These are phyloP conservation scores for Piloderma croceum DNA, from an alignment of 768 basidiomycete species.

Conservation along the genomic window DNA sequence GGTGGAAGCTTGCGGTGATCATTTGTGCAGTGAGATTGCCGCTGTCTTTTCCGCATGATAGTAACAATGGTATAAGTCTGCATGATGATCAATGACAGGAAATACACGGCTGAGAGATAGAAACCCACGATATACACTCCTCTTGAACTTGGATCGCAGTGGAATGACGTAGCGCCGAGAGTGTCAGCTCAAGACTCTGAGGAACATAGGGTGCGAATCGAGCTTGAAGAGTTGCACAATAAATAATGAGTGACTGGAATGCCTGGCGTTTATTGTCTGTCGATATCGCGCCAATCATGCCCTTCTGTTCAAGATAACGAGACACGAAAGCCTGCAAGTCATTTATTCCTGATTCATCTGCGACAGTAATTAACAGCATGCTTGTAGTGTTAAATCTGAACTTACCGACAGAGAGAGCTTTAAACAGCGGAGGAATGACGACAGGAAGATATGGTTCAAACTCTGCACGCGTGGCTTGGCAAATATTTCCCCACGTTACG, in stretches of 20 bases:
- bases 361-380: constrained; percentile 1
- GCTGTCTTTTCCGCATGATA: constrained; percentile 62
- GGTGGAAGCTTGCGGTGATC: constrained; percentile 61
- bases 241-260: constrained; percentile 80
- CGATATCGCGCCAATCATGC: constrained; percentile 72
- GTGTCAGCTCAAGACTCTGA: constrained; percentile 64
- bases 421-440: constrained; percentile 76
- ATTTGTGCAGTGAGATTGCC: constrained; percentile 61
- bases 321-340: constrained; percentile 74
- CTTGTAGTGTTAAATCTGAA: constrained; percentile 1
- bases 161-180: constrained; percentile 68
- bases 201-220: constrained; percentile 69
- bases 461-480: constrained; percentile 76
- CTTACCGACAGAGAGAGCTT: constrained; percentile 67
- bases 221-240: constrained; percentile 61
- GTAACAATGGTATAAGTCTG: constrained; percentile 69
- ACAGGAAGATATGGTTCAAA: constrained; percentile 83
- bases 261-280: constrained; percentile 88
- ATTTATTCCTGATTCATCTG: constrained; percentile 59
- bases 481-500: constrained; percentile 85
- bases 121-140: constrained; percentile 63
- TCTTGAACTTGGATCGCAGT: constrained; percentile 84
- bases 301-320: constrained; percentile 77
- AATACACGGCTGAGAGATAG: not conserved
- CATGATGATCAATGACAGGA: not conserved